Evolutionary conservation across 805 yeast genomes (phyloP), one percentile per base, ranked within the genome.

Genomic region (Teunomyces panamensis): DNA sequence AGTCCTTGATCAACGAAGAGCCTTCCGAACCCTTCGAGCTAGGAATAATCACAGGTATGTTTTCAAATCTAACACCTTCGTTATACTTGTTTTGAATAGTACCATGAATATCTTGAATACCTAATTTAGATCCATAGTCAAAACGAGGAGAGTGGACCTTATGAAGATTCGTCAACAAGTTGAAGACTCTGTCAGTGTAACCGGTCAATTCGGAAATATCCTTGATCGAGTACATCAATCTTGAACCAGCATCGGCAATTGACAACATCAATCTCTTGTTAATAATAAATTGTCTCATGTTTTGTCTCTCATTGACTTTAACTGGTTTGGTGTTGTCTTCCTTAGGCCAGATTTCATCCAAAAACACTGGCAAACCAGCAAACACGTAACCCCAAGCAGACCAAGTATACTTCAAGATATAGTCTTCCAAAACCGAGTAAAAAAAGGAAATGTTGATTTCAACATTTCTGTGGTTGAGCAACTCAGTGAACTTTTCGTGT

Each of bases 361-460:
- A 64, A 45, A 90, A 80, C 13, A 91, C 91, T 2, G 98, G 98
- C 52, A 91, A 77, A 1, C 96, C 86, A 0, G 96, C 88, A 69
- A 89, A 90, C 17, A 90, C 67, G 63, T 89, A 90, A n/a, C 97
- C 97, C 68, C 91, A 78, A 0, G 95, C 96, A 3, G 96, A 89
- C 97, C 97, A 91, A 9, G 92, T 82, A 61, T 88, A 89, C 68
- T 90, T 91, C 64, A 91, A 77, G 42, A 90, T 81, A 59, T 89
- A 89, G 61, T 89, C 95, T 69, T 91, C 97, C 49, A 87, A 65
- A 51, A 88, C 74, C 44, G 83, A 84, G 64, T 89, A 91, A 9
- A 76, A 68, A 47, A 87, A 83, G 50, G 86, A 79, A 35, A 78
- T 73, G 50, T 79, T 73, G 55, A 83, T 80, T 48, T 83, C 80